Base-by-base conservation (phyloP, 2,329 filamentous ascomycete genomes). In the Paecilomyces sp. region DNA sequence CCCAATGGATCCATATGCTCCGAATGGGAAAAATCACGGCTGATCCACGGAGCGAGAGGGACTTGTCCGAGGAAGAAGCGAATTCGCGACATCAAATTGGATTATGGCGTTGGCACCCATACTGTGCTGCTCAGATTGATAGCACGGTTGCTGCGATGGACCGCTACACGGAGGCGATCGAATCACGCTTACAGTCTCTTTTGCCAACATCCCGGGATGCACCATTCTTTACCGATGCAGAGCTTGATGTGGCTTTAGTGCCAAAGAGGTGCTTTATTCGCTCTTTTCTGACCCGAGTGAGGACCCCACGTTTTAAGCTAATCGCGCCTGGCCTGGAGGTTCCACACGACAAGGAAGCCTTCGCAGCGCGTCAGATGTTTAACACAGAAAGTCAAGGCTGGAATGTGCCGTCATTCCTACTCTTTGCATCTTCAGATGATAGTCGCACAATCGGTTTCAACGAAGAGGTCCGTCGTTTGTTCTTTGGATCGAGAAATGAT, bases 1-100 rank as follows among this genome's bases (percentile, higher is more conserved):
- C 58, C 12, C 55, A 65, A 3, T 65, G 62, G 60, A 65, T 66
- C 52, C 28, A 62, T 34, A 59, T 65, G 60, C 50, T 60, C 51
- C 63, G 55, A 30, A 53, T 64, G 11, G 62, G 63, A 9, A 66
- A 61, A 30, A 54, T 59, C 53, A 59, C 57, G 34, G 9, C 7
- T 7, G 57, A 51, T 59, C 30, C 47, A 41, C 51, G 13, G 13
- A 13, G 25, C 25, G 51, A 55, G 33, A 34, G 34, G n/a, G 34
- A 41, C 34, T n/a, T 41, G 34, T 41, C 34, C 34, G 34, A 41
- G 3, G 34, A 41, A n/a, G 34, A 41, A 41, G 34, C 34, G 13
- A 41, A 41, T 41, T 47, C 36, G 1, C n/a, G 36, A 47, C 13
- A n/a, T n/a, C 36, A 55, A 28, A 33, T 24, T 41, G 59, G 58